Conservation (phyloP, 768 basidiomycete genomes). For the Suillus placidus region DNA sequence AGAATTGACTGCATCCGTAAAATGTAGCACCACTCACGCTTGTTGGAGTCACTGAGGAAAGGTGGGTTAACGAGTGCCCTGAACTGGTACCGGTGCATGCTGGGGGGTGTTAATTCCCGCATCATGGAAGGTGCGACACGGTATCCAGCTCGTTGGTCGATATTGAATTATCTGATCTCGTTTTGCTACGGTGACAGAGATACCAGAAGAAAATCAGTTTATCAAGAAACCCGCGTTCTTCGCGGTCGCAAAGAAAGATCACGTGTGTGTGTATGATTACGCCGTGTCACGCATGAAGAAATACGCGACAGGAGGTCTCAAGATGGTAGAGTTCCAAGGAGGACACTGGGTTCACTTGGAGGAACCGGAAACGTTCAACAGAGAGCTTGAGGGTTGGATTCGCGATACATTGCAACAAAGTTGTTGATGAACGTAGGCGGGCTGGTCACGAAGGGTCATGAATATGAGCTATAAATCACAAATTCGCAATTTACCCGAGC, state of each 20-base stretch:
- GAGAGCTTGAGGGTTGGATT: slow-evolving; percentile 39
- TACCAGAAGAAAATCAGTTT: slow-evolving; percentile 27
- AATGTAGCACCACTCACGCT: slow-evolving; percentile 32
- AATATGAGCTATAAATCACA: background rate
- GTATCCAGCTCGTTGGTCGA: background rate
- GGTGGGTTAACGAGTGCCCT: slow-evolving; percentile 39
- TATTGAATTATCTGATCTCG: slow-evolving; percentile 1
- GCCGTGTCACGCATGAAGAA: slow-evolving; percentile 27
- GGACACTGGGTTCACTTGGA: slow-evolving; percentile 44
- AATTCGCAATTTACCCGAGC: background rate
- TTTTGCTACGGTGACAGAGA: slow-evolving; percentile 14
- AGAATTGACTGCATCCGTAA: slow-evolving; percentile 7
- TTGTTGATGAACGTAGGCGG: background rate
- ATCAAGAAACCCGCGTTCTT: slow-evolving; percentile 42
- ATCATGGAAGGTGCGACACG: slow-evolving; percentile 33
- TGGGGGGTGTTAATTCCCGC: slow-evolving; percentile 30
- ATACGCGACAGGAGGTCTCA: slow-evolving; percentile 30
- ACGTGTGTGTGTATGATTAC: slow-evolving; percentile 32
- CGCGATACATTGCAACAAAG: slow-evolving; percentile 17
- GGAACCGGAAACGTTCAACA: slow-evolving; percentile 37
- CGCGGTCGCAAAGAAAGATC: slow-evolving; percentile 38
- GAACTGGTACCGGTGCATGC: slow-evolving; percentile 41
- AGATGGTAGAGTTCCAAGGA: slow-evolving; percentile 36
- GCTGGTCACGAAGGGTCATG: background rate
- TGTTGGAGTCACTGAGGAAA: slow-evolving; percentile 28